Conservation (phyloP, 805 yeast species). For the Grigorovia transvaalensis region DNA sequence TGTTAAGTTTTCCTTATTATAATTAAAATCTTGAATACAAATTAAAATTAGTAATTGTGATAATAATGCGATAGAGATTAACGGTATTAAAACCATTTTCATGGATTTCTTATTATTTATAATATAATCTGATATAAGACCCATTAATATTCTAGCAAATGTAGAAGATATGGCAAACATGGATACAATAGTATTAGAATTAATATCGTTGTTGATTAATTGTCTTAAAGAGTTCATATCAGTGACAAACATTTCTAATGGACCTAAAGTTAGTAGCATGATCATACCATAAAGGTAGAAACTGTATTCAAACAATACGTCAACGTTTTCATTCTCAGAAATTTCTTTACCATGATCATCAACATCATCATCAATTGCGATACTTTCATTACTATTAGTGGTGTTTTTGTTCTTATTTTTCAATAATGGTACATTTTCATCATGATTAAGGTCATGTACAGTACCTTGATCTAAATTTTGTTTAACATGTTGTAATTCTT, state of each 20-base stretch:
- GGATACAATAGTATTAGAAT: constrained; percentile 38
- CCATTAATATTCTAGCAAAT: constrained; percentile 52
- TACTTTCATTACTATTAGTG: not conserved
- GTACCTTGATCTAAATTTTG: not conserved
- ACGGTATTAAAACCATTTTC: constrained; percentile 23
- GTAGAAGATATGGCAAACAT: constrained; percentile 65
- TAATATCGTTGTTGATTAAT: constrained; percentile 12
- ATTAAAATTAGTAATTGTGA: constrained; percentile 28
- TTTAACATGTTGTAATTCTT: not conserved
- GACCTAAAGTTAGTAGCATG: constrained; percentile 64
- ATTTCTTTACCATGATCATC: constrained; percentile 15
- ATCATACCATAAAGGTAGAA: constrained; percentile 56
- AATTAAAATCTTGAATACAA: constrained; percentile 14
- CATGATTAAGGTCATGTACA: constrained; percentile 5
- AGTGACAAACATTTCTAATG: constrained; percentile 74
- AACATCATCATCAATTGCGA: constrained; percentile 1
- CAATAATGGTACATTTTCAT: constrained; percentile 14
- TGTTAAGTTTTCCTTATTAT: constrained; percentile 23
- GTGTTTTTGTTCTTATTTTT: not conserved
- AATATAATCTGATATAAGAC: constrained; percentile 55
- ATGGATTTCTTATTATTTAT: constrained; percentile 18
- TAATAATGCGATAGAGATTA: constrained; percentile 29
- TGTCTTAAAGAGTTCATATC: constrained; percentile 69
- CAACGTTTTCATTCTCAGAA: not conserved
- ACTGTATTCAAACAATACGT: constrained; percentile 34